A percentile compares a stretch with the other conserved stretches of the same genome.
These are phyloP conservation scores for Penicillium aurantiogriseum DNA, from an alignment of 2,329 filamentous ascomycete genomes.

Conservation along the genomic window DNA sequence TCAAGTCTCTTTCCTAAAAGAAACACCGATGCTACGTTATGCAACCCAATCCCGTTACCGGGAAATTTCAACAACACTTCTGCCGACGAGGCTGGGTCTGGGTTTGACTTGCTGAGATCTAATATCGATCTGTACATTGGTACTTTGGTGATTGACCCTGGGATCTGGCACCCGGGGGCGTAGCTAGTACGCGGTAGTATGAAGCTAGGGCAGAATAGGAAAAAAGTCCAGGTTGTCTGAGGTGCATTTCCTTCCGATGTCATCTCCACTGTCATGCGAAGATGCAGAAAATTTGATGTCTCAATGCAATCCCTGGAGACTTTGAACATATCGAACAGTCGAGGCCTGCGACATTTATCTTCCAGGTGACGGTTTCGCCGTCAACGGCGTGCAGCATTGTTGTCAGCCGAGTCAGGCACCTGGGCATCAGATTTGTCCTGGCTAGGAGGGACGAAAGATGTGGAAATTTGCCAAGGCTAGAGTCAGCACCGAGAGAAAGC, in stretches of 20 bases:
- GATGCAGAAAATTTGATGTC: conserved; percentile 1
- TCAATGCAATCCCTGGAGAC: conserved; percentile 1
- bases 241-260: conserved; percentile 5
- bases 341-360: conserved; percentile 3
- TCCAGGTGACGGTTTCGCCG: neutral
- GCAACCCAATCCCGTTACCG: conserved; percentile 24
- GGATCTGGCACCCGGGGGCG: conserved; percentile 4
- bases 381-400: neutral
- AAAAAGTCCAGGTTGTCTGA: neutral
- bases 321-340: neutral
- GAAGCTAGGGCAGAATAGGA: neutral
- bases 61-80: conserved; percentile 16
- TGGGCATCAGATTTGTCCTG: neutral
- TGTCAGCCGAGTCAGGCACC: neutral
- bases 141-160: conserved; percentile 3
- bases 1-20: conserved; percentile 20
- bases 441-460: neutral
- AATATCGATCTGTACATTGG: conserved; percentile 17
- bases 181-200: neutral
- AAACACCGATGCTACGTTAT: conserved; percentile 24
- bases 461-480: neutral
- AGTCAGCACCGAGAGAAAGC: neutral
- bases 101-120: conserved; percentile 13
- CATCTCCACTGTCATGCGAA: conserved; percentile 9
- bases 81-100: conserved; percentile 4